A percentile compares a stretch with the other conserved stretches of the same genome.
Conservation (phyloP, 176 grass and related monocot species). For the Phoenix dactylifera region DNA sequence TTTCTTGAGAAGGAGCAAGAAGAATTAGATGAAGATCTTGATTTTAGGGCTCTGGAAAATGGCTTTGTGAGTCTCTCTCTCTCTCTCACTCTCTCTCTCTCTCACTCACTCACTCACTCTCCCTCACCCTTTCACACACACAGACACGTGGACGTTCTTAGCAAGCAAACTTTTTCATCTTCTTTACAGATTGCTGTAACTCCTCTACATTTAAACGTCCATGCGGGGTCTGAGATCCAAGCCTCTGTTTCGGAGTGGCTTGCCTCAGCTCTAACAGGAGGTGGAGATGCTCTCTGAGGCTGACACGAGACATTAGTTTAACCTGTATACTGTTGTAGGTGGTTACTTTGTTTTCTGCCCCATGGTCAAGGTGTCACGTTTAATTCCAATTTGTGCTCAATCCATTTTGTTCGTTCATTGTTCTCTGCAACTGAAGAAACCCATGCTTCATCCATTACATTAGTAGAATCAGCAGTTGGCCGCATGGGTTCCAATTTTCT, state of each 20-base stretch:
- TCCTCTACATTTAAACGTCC: constrained; percentile 50
- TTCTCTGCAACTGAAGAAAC: too few relatives aligned
- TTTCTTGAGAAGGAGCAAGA: constrained; percentile 36
- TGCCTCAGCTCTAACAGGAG: constrained; percentile 31
- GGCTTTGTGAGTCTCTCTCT: constrained; percentile 26
- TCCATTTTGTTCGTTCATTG: too few relatives aligned
- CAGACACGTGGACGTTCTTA: background rate
- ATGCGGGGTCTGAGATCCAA: constrained; percentile 33
- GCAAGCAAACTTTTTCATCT: constrained; percentile 6
- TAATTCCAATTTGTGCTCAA: too few relatives aligned
- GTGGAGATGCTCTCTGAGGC: constrained; percentile 21
- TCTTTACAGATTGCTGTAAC: constrained; percentile 60
- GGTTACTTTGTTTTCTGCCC: too few relatives aligned
- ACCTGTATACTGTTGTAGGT: too few relatives aligned
- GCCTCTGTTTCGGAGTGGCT: constrained; percentile 48
- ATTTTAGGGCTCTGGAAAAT: constrained; percentile 35
- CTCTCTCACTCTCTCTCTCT: background rate
- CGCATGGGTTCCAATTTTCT: too few relatives aligned
- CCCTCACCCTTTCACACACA: too few relatives aligned
- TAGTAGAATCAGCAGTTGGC: too few relatives aligned
- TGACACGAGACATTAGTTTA: too few relatives aligned
- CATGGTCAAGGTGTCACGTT: too few relatives aligned
- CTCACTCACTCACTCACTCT: too few relatives aligned
- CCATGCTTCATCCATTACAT: too few relatives aligned
- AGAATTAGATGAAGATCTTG: constrained; percentile 27